Base-by-base conservation (phyloP, 2,329 filamentous ascomycete genomes). In the Curvularia verruculosa region DNA sequence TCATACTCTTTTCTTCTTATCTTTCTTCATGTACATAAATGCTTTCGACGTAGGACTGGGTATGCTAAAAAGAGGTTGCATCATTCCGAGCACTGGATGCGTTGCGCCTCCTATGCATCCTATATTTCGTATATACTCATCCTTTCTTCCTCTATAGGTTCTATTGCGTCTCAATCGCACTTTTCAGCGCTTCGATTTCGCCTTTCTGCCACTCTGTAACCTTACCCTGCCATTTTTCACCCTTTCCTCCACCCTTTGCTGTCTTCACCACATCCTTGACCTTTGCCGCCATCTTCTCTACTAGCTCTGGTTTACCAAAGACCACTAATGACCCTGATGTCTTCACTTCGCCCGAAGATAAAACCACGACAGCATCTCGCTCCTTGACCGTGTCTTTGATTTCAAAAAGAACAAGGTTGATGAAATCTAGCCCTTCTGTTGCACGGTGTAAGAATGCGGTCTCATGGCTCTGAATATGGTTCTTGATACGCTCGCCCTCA, bases 211-310 rank as follows among this genome's bases (percentile, higher is more conserved):
- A 75, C 39, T 71, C 70, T 0, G 59, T 62, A 5, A 74, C 66
- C 54, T 75, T 74, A 12, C 71, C 71, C 46, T 73, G 71, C 72
- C 72, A 74, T 45, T 73, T 75, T 36, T 69, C 67, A 3, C 71
- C 71, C 41, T 68, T 74, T 1, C 72, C 72, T 13, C 72, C 72
- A 19, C 72, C 72, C 47, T 74, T 75, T 1, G 59, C 66, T 13
- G 63, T 62, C 36, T 61, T 64, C 6, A 75, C 65, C 9, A 65
- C 40, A 8, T 67, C 64, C 52, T 69, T 74, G 8, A 69, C 61
- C 48, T 69, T 69, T 1, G 56, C 47, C 0, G 69, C 60, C 48
- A 72, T 62, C 6, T 19, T 52, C 21, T 68, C 69, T 1, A 74
- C 69, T 15, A 72, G 18, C 4, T 64, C 64, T 15, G 66, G 55